Base-by-base conservation (phyloP, 352 stramenopile genomes). In the Globisporangium nagaii region DNA sequence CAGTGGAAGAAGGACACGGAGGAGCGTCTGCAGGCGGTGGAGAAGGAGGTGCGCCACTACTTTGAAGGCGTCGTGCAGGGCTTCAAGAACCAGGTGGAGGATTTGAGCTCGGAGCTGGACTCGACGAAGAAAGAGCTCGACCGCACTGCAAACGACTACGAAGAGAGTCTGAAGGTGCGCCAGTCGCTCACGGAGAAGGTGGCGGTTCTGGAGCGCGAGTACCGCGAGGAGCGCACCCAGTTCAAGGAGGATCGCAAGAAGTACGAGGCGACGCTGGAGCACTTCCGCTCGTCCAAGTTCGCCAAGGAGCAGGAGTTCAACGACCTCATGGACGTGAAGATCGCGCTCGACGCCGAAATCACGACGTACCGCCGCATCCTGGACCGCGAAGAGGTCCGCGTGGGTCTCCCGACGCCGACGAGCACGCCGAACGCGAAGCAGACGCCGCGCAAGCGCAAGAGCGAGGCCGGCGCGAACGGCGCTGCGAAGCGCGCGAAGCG, bases 241-340 rank as follows among this genome's bases (percentile, higher is more conserved):
- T 86, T 85, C 50, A 89, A 85, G 31, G 80, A 90, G 19, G 79
- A 92, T 51, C 82, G 82, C 28, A 88, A 87, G 65, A 62, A 66
- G 27, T 89, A 89, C 54, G 82, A 92, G 51, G 58, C 63, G 45
- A 89, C 76, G 34, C 47, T 92, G 20, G 79, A 90, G 52, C 69
- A 78, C 27, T 79, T 86, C 49, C 78, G 83, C 15, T 66, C 73
- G 30, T 85, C 76, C 13, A 88, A 89, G 55, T 65, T 86, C 9
- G 69, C 72, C 3, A 90, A 90, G 66, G 81, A 91, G 35, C 65
- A 66, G 17, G 80, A 93, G 50, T 91, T 93, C 46, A 93, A 93
- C 52, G 83, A 93, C 54, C 71, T 93, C 41, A 93, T 93, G 83
- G 83, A 93, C 52, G 81, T 93, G 25, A 93, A 93, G 56, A 93